Conservation (phyloP, 805 yeast species). For the Isabelozyma pseudorhagii region DNA sequence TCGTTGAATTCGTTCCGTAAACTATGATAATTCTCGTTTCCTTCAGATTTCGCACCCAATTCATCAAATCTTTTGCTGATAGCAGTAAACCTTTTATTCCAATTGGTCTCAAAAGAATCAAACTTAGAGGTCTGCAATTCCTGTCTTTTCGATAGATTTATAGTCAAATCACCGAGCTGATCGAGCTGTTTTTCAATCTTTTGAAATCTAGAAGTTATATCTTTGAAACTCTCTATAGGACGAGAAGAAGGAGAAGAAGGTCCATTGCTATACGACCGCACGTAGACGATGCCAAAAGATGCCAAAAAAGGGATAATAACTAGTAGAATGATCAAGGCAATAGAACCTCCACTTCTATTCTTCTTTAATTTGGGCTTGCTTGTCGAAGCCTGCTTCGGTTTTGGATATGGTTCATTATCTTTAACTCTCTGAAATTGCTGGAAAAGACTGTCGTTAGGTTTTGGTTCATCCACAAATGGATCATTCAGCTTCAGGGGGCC, state of each 20-base stretch:
- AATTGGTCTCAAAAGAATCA: constrained; percentile 8
- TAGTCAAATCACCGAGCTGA: constrained; percentile 11
- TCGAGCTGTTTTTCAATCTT: constrained; percentile 6
- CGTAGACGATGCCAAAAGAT: background rate
- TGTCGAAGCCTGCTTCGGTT: background rate
- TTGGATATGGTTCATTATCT: constrained; percentile 1
- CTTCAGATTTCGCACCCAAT: constrained; percentile 1
- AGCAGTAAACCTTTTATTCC: constrained; percentile 13
- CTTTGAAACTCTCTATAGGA: background rate
- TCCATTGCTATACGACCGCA: background rate
- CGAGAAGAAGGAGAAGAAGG: background rate
- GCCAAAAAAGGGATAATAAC: background rate
- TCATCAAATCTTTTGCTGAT: constrained; percentile 10
- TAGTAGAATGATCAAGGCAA: background rate
- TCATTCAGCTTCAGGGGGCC: background rate
- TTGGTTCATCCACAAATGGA: constrained; percentile 1
- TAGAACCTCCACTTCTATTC: background rate
- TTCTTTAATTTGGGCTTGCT: background rate
- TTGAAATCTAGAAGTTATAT: constrained; percentile 5
- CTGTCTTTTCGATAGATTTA: constrained; percentile 13
- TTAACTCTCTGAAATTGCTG: constrained; percentile 6
- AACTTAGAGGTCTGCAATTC: constrained; percentile 15
- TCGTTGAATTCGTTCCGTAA: constrained; percentile 10
- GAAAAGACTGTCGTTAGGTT: constrained; percentile 7
- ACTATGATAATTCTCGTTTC: background rate